phyloP scores from a whole-genome alignment of 2,329 filamentous ascomycete species.

The Fusarium austroafricanum region DNA sequence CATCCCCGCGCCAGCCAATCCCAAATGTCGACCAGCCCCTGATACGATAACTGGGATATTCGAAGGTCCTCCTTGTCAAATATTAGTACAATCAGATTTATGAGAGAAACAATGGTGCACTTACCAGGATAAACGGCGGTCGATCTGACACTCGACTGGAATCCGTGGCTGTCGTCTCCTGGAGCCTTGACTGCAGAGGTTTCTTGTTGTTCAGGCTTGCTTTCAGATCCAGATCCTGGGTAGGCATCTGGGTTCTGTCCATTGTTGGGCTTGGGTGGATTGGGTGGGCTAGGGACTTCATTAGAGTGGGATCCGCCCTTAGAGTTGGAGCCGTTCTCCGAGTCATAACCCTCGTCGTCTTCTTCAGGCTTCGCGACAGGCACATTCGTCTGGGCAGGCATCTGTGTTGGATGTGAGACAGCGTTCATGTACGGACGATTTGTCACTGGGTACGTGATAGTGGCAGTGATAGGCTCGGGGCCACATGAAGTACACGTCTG shows the following conservation, averaged over 20 bases:
- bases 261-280: too few relatives aligned
- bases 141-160: conserved; percentile 5
- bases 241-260: not conserved
- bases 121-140: conserved; percentile 8
- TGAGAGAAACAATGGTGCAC: not conserved
- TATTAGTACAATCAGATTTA: not conserved
- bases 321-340: not conserved
- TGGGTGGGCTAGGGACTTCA: too few relatives aligned
- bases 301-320: not conserved
- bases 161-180: not conserved
- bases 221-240: not conserved
- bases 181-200: not conserved
- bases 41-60: conserved; percentile 21
- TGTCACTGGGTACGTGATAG: conserved; percentile 28
- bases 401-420: not conserved
- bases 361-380: not conserved
- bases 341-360: not conserved
- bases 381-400: not conserved
- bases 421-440: conserved; percentile 54
- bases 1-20: not conserved
- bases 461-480: conserved; percentile 23
- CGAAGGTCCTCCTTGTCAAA: not conserved
- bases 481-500: conserved; percentile 31
- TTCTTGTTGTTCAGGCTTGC: not conserved
- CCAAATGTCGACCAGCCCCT: not conserved